These are phyloP conservation scores for Xylaria scruposa DNA, from an alignment of 495 filamentous ascomycete species.

Conservation along the genomic window DNA sequence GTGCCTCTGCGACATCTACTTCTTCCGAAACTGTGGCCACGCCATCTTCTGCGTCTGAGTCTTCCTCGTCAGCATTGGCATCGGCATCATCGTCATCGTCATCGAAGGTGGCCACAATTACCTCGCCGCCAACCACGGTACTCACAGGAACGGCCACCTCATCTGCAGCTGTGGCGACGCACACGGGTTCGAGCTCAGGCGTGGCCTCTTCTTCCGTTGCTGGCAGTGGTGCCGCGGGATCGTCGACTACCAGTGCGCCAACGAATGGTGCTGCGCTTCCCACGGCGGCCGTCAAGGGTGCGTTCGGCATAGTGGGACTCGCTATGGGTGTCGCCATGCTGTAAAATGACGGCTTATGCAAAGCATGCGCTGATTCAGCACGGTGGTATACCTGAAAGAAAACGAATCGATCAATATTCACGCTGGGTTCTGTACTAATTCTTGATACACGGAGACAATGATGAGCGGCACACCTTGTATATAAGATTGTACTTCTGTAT, in stretches of 20 bases:
- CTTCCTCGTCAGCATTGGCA: background rate
- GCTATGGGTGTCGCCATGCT: slow-evolving; percentile 34
- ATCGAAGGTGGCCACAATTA: background rate
- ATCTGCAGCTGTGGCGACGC: background rate
- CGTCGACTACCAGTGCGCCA: slow-evolving; percentile 14
- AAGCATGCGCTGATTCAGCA: background rate
- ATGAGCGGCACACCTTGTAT: background rate
- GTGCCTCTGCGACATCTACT: slow-evolving; percentile 23
- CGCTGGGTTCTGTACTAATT: background rate
- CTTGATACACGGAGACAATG: background rate
- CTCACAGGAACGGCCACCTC: background rate
- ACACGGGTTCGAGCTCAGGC: slow-evolving; percentile 1
- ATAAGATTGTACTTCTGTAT: background rate
- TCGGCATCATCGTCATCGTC: background rate
- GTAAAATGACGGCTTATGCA: slow-evolving; percentile 11
- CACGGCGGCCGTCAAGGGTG: slow-evolving; percentile 32
- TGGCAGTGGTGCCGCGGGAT: background rate
- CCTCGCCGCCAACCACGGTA: background rate
- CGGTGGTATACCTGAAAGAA: background rate
- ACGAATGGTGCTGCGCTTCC: slow-evolving; percentile 30
- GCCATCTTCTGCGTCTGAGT: slow-evolving; percentile 26
- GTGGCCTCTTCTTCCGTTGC: slow-evolving; percentile 2
- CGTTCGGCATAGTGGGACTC: slow-evolving; percentile 34
- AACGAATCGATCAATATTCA: background rate
- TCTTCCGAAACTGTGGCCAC: slow-evolving; percentile 25